Base-by-base conservation (phyloP, 805 yeast species). In the Monosporozyma servazzii region DNA sequence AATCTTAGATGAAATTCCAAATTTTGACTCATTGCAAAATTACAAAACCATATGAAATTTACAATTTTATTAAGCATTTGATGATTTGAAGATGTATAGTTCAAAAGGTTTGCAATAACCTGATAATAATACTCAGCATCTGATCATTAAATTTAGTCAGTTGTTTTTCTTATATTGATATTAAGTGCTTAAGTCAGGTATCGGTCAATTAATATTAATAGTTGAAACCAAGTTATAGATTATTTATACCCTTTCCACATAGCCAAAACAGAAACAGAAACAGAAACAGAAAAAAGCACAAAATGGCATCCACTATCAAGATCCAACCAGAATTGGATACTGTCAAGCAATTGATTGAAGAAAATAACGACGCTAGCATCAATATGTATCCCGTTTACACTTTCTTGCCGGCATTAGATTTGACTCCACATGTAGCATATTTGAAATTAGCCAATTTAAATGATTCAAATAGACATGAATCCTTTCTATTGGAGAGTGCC, bases 391-490 rank as follows among this genome's bases (percentile, higher is more conserved):
- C 96, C 3, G 80, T 93, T 13, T 88, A 78, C 69, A 76, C 86
- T 23, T 81, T 79, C 54, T 78, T 88, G 56, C 76, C 84, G 5
- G 82, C 88, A 9, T 90, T 86, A 52, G 84, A 84, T 54, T 69
- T 89, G 62, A 88, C 95, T 3, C 96, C 96, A 2, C 96, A 90
- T 61, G 79, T 80, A 54, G 97, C 98, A 0, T 93, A 91, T 66
- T 71, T 93, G 63, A 88, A 86, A 68, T 75, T 93, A 50, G 83
- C 95, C 6, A 65, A 65, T 41, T 54, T 71, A 40, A 86, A 91
- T 47, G 76, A 77, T 33, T 73, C 76, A 56, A 68, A 75, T 31
- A 76, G 85, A 57, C 61, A 75, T 0, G 85, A 84, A 39, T 84
- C 95, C 3, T 90, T 91, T 61, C 71, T 93, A 49, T 79, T 93